phyloP scores from a whole-genome alignment of 108 stramenopile genomes.

The Hondaea fermentalgiana region DNA sequence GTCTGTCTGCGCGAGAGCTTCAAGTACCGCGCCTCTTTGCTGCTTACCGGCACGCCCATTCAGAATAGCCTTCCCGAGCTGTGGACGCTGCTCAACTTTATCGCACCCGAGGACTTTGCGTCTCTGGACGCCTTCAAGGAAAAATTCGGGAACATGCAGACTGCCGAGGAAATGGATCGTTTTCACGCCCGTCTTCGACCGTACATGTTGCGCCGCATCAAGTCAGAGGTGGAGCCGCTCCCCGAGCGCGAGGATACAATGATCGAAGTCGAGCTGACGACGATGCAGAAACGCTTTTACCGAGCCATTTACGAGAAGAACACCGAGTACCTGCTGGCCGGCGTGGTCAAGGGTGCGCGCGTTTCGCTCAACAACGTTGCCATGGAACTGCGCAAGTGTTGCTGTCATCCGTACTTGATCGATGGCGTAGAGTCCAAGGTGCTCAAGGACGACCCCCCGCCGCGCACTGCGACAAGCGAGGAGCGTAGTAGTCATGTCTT shows the following conservation, averaged over 20 bases:
- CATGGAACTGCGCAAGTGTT: constrained; percentile 54
- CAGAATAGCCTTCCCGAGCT: constrained; percentile 94
- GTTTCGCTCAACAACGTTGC: constrained; percentile 45
- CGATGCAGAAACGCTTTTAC: constrained; percentile 86
- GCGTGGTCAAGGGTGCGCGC: constrained; percentile 68
- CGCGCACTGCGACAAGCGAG: not conserved
- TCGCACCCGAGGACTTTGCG: constrained; percentile 73
- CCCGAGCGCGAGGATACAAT: constrained; percentile 87
- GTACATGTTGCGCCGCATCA: constrained; percentile 95
- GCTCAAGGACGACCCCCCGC: constrained; percentile 55
- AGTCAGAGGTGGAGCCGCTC: constrained; percentile 68
- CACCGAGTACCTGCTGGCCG: constrained; percentile 72
- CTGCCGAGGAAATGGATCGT: constrained; percentile 77
- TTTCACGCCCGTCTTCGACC: constrained; percentile 95
- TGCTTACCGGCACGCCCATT: constrained; percentile 96
- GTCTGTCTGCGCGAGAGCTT: constrained; percentile 37
- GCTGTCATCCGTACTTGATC: constrained; percentile 62
- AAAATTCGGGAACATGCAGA: constrained; percentile 86
- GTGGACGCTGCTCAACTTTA: constrained; percentile 87
- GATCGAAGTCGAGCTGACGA: constrained; percentile 77
- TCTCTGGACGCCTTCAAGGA: constrained; percentile 84
- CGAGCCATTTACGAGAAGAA: constrained; percentile 87
- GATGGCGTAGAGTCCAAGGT: constrained; percentile 49
- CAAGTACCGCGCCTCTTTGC: constrained; percentile 65
- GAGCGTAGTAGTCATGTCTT: not conserved